Percentiles rank a stretch among this genome's conserved stretches.
These are phyloP conservation scores for Penstemon eatonii DNA, from an alignment of 257 asterid species.

Conservation along the genomic window DNA sequence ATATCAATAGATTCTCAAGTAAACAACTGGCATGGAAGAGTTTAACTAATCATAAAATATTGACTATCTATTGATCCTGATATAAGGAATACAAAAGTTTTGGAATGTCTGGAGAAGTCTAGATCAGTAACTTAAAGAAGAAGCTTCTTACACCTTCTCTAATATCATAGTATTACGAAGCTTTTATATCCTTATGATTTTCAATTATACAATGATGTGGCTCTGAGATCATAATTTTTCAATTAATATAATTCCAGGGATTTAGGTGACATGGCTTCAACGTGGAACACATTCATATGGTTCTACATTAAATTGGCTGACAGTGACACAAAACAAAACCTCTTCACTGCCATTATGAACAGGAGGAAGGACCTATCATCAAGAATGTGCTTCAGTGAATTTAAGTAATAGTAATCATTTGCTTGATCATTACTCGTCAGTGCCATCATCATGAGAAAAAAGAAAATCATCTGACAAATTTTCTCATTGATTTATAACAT, in stretches of 20 bases:
- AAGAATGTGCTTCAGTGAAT: not conserved
- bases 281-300: constrained; percentile 1
- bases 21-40: not conserved
- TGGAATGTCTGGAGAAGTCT: not conserved
- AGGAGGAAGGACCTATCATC: not conserved
- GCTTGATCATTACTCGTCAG: too few relatives aligned
- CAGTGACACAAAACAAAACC: too few relatives aligned
- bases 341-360: not conserved
- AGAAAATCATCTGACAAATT: not conserved
- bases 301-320: not conserved
- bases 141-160: not conserved
- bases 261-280: not conserved
- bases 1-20: not conserved
- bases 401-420: not conserved
- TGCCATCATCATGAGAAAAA: not conserved
- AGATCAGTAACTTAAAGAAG: not conserved
- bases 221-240: not conserved
- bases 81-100: not conserved
- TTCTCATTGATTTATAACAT: constrained; percentile 4
- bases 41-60: not conserved
- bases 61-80: not conserved
- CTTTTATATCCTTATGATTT: constrained; percentile 8
- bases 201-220: constrained; percentile 9
- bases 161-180: not conserved
- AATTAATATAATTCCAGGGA: not conserved